Base-by-base conservation (phyloP, 345 rosid genomes). In the Rhodamnia argentea region DNA sequence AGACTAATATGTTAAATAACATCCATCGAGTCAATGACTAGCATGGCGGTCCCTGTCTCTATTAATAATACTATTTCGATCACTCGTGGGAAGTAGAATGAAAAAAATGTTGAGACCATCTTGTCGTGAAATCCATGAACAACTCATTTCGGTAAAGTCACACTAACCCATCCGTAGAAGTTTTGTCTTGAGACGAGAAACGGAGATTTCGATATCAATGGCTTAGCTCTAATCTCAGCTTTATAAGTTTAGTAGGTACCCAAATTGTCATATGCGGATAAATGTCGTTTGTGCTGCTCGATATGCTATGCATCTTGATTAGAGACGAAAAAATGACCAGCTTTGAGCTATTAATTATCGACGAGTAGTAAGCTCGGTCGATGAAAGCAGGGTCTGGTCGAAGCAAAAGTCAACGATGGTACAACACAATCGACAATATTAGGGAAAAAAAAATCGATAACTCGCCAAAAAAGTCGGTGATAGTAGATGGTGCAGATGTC, bases 51-150 rank as follows among this genome's bases (percentile, higher is more conserved):
- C 44, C 15, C 16, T 32, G 12, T 32, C 44, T 64, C 13, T 0
- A 0, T 32, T 22, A 8, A 64, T 64, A 32, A 16, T 64, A 29
- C 22, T 32, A 64, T 7, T 0, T 15, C 10, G 5, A 32, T 64
- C 5, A 5, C 44, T 32, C 12, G 2, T 15, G 76, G 29, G 0
- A 64, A 2, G 16, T 2, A 7, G 40, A 32, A 8, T 12, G 2
- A 64, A 15, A 3, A 3, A 32, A 8, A 7, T 60, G 0, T 32
- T 1, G 3, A 29, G 0, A 8, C 1, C 22, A 32, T 64, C 0
- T 8, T 5, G 29, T 29, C 0, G 3, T 29, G 0, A 16, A 64
- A 16, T 64, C 4, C 6, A 64, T 29, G 16, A 32, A 32, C 0
- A 64, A 32, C 76, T 64, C 23, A 2, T 18, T 64, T 64, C 0